Base-by-base conservation (phyloP, 2,329 filamentous ascomycete genomes). In the Apiospora rasikravindrae region DNA sequence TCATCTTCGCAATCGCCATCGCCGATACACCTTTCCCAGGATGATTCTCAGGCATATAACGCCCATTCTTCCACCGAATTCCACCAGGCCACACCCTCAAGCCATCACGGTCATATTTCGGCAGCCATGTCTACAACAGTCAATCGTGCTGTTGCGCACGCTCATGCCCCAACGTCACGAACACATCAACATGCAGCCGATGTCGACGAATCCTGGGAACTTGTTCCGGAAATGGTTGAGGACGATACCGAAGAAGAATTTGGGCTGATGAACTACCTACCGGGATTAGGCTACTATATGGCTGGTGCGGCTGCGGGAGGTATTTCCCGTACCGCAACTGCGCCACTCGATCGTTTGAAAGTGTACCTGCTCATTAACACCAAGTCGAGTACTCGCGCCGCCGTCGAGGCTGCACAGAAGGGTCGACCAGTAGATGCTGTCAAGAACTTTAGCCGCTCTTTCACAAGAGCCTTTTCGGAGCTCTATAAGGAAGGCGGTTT, bases 331-430 rank as follows among this genome's bases (percentile, higher is more conserved):
- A 98, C 96, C 80, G 93, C 94, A 75, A 99, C 96, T 77, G 96
- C 96, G 73, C 96, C 96, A 73, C 91, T 99, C 83, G 96, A 99
- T 85, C 94, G 96, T 78, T 87, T 99, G 73, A 98, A 98, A 85
- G 96, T 99, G 76, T 98, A 97, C 82, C 90, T 99, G 70, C 96
- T 99, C 78, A 96, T 97, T 70, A 96, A 97, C 83, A 97, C 94
- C 72, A 89, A 87, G 75, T 85, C 87, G 71, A 88, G 87, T 72
- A 79, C 89, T 76, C 84, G 86, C 77, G 87, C 73, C 72, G 90
- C 90, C 13, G 82, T 92, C 66, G 83, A 88, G 71, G 92, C 93
- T 19, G 89, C 90, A 4, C 95, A 93, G 80, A 88, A 90, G 72
- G 94, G 94, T 42, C 88, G 90, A 66, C 86, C 93, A 1, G 75